Percentiles rank a stretch among this genome's conserved stretches.
phyloP scores from a whole-genome alignment of 2,329 filamentous ascomycete species.

The Zopfia rhizophila region DNA sequence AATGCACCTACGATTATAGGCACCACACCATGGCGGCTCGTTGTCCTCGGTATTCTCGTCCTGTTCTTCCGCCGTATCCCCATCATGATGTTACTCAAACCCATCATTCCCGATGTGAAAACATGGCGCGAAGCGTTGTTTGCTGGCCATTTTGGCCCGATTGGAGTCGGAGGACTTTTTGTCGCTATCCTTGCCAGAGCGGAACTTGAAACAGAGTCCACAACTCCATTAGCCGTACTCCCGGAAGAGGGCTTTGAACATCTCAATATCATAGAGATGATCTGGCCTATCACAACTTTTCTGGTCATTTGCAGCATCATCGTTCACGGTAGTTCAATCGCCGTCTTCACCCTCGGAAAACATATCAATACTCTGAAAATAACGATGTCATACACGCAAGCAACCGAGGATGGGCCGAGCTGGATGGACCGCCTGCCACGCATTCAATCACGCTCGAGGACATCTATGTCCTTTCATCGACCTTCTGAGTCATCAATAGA shows the following conservation, averaged over 20 bases:
- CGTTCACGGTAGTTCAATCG: conserved; percentile 97
- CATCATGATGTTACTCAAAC: conserved; percentile 91
- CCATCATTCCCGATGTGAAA: conserved; percentile 94
- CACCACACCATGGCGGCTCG: conserved; percentile 85
- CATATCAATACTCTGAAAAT: conserved; percentile 96
- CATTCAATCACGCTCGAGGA: conserved; percentile 84
- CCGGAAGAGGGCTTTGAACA: conserved; percentile 68
- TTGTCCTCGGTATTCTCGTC: conserved; percentile 93
- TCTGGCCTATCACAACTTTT: conserved; percentile 97
- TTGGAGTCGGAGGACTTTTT: conserved; percentile 96
- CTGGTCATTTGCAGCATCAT: conserved; percentile 93
- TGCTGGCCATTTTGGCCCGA: conserved; percentile 96
- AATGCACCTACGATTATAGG: conserved; percentile 76
- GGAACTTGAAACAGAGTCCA: conserved; percentile 81
- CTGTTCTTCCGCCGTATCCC: conserved; percentile 96
- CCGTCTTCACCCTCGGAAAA: conserved; percentile 96
- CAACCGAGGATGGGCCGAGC: conserved; percentile 84
- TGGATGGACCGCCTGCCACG: conserved; percentile 96
- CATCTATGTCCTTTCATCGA: conserved; percentile 77
- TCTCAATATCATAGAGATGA: conserved; percentile 80
- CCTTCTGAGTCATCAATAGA: conserved; percentile 67
- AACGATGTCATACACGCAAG: conserved; percentile 95
- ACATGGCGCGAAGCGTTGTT: conserved; percentile 98
- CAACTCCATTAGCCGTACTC: conserved; percentile 75
- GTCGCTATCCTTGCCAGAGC: conserved; percentile 91